Evolutionary conservation across 257 asterid genomes (phyloP).

Genomic region (Plectranthus barbatus): DNA sequence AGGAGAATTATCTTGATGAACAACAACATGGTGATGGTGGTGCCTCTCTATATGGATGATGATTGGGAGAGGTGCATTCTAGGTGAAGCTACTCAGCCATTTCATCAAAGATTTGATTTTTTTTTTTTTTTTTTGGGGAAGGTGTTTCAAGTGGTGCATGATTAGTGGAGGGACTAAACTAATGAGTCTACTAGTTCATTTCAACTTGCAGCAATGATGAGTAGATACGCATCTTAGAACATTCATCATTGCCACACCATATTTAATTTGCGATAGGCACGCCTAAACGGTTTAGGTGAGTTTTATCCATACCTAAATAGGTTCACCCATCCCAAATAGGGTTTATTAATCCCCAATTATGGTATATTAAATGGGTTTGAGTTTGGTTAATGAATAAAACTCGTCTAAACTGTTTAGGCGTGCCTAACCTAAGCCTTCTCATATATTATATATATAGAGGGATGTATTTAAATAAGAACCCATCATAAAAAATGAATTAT

Average conservation of each 20-base stretch:
- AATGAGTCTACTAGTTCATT: neutral
- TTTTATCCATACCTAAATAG: too few relatives aligned
- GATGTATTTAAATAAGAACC: too few relatives aligned
- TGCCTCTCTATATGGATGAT: neutral
- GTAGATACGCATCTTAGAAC: constrained; percentile 18
- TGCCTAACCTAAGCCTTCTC: too few relatives aligned
- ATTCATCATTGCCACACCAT: neutral
- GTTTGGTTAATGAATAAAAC: too few relatives aligned
- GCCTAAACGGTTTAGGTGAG: too few relatives aligned
- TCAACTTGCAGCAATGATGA: constrained; percentile 22
- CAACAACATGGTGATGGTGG: constrained; percentile 11
- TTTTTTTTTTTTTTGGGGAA: neutral
- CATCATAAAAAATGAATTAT: too few relatives aligned
- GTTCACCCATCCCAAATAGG: too few relatives aligned
- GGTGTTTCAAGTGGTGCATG: constrained; percentile 7
- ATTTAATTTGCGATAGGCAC: too few relatives aligned
- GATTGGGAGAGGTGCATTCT: neutral
- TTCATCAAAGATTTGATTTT: neutral
- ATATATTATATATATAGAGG: too few relatives aligned
- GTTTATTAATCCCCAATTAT: too few relatives aligned
- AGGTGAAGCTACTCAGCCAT: neutral
- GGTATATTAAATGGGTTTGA: too few relatives aligned
- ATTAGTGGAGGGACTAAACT: constrained; percentile 20
- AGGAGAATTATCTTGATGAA: constrained; percentile 21
- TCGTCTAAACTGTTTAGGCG: too few relatives aligned